These are phyloP conservation scores for Xylaria scruposa DNA, from an alignment of 495 filamentous ascomycete genomes.

Conservation along the genomic window DNA sequence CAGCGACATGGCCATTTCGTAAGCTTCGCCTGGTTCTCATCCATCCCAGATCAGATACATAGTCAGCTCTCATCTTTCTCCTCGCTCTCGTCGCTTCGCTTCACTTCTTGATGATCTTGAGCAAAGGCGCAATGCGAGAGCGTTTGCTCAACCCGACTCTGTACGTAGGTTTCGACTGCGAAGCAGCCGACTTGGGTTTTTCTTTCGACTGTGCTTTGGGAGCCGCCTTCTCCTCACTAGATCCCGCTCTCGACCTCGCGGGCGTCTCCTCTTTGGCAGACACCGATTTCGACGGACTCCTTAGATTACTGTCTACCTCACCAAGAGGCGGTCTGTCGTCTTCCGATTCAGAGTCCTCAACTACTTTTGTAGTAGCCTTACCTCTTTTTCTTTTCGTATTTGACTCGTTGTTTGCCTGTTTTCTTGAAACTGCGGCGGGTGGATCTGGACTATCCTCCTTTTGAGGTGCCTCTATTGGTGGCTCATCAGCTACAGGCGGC, in stretches of 20 bases:
- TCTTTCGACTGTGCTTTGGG: constrained; percentile 26
- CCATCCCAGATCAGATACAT: too few relatives aligned
- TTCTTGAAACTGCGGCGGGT: neutral
- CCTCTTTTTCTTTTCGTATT: constrained; percentile 14
- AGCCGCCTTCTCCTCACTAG: constrained; percentile 20
- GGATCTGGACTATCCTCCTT: neutral
- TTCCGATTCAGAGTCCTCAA: neutral
- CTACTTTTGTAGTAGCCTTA: neutral
- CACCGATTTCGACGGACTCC: constrained; percentile 22
- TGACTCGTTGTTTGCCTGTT: neutral
- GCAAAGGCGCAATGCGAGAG: constrained; percentile 68
- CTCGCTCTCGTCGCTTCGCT: neutral
- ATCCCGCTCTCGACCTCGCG: constrained; percentile 15
- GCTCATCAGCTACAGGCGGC: constrained; percentile 5
- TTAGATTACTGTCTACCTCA: constrained; percentile 34
- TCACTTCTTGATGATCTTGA: constrained; percentile 64
- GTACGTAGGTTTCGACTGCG: constrained; percentile 58
- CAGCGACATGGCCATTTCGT: neutral
- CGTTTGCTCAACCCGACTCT: constrained; percentile 72
- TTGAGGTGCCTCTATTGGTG: neutral
- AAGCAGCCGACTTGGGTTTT: constrained; percentile 20
- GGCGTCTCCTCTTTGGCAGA: constrained; percentile 7
- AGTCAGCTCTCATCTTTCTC: neutral
- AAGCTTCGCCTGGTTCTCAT: neutral
- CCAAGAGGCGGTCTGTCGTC: constrained; percentile 24